Evolutionary conservation across 352 stramenopile genomes (phyloP).

Genomic region (Globisporangium radiosum): DNA sequence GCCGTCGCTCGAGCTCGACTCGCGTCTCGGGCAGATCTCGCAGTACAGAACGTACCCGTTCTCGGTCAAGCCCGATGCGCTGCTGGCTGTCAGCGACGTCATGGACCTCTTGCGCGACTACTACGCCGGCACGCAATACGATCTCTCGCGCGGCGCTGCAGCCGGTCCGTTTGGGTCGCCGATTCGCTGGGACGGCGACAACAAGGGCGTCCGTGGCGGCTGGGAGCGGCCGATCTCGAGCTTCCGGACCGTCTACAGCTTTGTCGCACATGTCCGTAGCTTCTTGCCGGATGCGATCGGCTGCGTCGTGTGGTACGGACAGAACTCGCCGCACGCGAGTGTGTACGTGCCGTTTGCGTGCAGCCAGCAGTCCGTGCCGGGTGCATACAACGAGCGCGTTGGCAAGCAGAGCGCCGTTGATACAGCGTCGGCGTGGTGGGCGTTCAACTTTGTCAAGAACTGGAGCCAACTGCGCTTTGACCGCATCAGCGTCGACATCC

Average conservation of each 20-base stretch:
- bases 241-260: slow-evolving; percentile 78
- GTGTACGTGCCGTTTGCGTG: slow-evolving; percentile 58
- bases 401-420: slow-evolving; percentile 52
- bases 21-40: slow-evolving; percentile 51
- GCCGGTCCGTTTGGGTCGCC: slow-evolving; percentile 85
- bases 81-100: slow-evolving; percentile 49
- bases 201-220: slow-evolving; percentile 34
- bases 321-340: slow-evolving; percentile 40
- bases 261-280: slow-evolving; percentile 37
- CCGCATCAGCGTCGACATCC: slow-evolving; percentile 39
- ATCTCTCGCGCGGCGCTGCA: slow-evolving; percentile 60
- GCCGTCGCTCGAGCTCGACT: slow-evolving; percentile 67
- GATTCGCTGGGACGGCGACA: slow-evolving; percentile 60
- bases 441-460: slow-evolving; percentile 74
- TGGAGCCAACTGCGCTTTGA: slow-evolving; percentile 63
- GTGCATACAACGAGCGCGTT: slow-evolving; percentile 29
- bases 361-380: slow-evolving; percentile 25
- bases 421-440: slow-evolving; percentile 51
- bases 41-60: slow-evolving; percentile 86
- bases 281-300: slow-evolving; percentile 26
- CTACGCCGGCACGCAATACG: slow-evolving; percentile 80
- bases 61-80: slow-evolving; percentile 69
- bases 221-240: slow-evolving; percentile 87
- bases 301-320: slow-evolving; percentile 43
- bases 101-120: slow-evolving; percentile 77